Conservation (phyloP, 352 stramenopile species). For the Globisporangium carolinianum region DNA sequence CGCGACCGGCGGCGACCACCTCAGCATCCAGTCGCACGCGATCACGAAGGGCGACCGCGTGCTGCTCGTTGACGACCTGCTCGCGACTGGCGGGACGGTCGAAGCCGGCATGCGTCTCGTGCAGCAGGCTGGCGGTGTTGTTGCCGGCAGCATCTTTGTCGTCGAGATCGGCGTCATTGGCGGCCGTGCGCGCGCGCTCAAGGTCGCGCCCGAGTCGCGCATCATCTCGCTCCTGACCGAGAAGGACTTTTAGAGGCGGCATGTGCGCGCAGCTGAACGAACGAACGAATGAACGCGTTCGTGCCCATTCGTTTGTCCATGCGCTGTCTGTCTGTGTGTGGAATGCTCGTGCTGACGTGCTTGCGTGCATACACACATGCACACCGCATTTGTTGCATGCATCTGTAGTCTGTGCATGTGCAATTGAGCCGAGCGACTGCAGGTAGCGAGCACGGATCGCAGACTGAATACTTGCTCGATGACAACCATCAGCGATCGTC, state of each 20-base stretch:
- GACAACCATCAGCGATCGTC: too few relatives aligned
- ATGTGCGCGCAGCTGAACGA: too few relatives aligned
- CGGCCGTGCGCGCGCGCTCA: slow-evolving; percentile 40
- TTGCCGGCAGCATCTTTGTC: slow-evolving; percentile 92
- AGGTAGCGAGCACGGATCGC: too few relatives aligned
- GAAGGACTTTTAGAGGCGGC: slow-evolving; percentile 47
- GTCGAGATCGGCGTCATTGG: slow-evolving; percentile 87
- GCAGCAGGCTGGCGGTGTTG: slow-evolving; percentile 75
- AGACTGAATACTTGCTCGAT: too few relatives aligned
- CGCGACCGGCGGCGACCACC: slow-evolving; percentile 61
- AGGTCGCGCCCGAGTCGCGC: slow-evolving; percentile 26
- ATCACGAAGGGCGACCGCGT: slow-evolving; percentile 81
- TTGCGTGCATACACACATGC: neutral
- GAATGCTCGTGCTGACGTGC: too few relatives aligned
- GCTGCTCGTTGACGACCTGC: slow-evolving; percentile 96
- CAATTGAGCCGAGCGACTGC: too few relatives aligned
- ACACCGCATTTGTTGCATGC: neutral
- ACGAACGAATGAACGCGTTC: neutral
- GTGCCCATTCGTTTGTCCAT: neutral
- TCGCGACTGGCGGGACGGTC: slow-evolving; percentile 95
- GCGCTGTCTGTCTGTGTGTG: neutral
- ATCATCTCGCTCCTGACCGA: slow-evolving; percentile 69
- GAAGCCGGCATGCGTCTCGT: slow-evolving; percentile 84
- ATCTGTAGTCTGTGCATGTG: too few relatives aligned
- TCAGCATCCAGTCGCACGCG: slow-evolving; percentile 84